Conservation (phyloP, 1,284 basidiomycete genomes). For the Paramarasmius palmivorus region DNA sequence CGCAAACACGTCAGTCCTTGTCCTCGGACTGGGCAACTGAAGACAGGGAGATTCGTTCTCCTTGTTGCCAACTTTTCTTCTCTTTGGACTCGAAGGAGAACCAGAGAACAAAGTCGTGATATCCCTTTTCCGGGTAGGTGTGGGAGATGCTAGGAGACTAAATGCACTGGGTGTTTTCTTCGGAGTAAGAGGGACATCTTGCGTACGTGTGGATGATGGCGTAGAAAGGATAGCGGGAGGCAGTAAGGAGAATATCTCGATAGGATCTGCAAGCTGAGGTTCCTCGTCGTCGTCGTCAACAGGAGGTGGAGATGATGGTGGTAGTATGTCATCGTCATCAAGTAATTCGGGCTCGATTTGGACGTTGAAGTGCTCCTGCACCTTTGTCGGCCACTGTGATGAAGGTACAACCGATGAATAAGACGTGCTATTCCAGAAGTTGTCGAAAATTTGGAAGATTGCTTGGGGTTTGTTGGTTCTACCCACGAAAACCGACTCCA, state of each 20-base stretch:
- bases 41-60: constrained; percentile 29
- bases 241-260: background rate
- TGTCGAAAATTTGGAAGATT: constrained; percentile 47
- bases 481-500: constrained; percentile 55
- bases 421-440: constrained; percentile 58
- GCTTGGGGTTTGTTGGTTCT: constrained; percentile 42
- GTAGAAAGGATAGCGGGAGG: constrained; percentile 7
- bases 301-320: background rate
- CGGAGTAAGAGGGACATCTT: background rate
- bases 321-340: background rate
- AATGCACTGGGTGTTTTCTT: background rate
- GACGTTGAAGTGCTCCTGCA: constrained; percentile 28
- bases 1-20: background rate
- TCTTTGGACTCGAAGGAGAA: constrained; percentile 21
- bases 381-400: constrained; percentile 49
- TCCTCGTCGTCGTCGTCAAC: background rate
- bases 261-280: background rate
- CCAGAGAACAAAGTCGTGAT: constrained; percentile 15
- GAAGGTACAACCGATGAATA: constrained; percentile 37
- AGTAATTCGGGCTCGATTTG: background rate
- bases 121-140: background rate
- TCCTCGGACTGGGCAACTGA: background rate
- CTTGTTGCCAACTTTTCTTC: constrained; percentile 33
- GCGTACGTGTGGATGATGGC: constrained; percentile 1
- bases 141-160: constrained; percentile 11